phyloP scores from a whole-genome alignment of 257 asterid species.

The Datura wrightii region DNA sequence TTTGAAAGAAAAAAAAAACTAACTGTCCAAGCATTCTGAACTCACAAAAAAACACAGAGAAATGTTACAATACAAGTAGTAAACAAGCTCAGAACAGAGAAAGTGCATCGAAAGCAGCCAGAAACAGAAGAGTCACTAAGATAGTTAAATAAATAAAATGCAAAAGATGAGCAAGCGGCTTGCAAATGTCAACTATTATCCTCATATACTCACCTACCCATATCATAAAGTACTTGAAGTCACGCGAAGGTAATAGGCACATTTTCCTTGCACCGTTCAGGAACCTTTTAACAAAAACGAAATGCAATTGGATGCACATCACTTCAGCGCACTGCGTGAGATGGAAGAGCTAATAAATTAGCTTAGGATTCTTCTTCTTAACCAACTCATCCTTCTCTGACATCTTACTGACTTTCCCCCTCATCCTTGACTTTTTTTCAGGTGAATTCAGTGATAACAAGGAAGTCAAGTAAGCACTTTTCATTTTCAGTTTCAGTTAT shows the following conservation, averaged over 20 bases:
- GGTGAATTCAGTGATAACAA: background rate
- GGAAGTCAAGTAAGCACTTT: background rate
- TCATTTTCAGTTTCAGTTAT: background rate
- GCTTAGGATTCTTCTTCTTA: no score
- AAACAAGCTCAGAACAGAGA: slow-evolving; percentile 20
- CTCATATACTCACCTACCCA: slow-evolving; percentile 22
- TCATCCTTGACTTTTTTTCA: background rate
- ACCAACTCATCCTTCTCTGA: no score
- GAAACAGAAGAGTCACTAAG: slow-evolving; percentile 4
- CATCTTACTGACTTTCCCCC: no score
- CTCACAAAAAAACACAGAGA: background rate
- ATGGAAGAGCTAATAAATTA: background rate
- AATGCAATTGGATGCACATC: background rate
- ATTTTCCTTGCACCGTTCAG: background rate
- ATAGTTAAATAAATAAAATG: slow-evolving; percentile 1
- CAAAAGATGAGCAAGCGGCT: slow-evolving; percentile 10
- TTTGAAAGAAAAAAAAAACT: background rate
- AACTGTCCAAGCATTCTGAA: background rate
- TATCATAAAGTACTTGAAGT: background rate
- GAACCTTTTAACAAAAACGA: background rate
- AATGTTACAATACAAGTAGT: background rate
- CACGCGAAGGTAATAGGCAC: background rate
- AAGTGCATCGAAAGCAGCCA: slow-evolving; percentile 23
- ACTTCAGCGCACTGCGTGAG: background rate
- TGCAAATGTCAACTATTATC: slow-evolving; percentile 19